Conservation (phyloP, 1,139 yeast species). For the Geotrichum klebahnii region DNA sequence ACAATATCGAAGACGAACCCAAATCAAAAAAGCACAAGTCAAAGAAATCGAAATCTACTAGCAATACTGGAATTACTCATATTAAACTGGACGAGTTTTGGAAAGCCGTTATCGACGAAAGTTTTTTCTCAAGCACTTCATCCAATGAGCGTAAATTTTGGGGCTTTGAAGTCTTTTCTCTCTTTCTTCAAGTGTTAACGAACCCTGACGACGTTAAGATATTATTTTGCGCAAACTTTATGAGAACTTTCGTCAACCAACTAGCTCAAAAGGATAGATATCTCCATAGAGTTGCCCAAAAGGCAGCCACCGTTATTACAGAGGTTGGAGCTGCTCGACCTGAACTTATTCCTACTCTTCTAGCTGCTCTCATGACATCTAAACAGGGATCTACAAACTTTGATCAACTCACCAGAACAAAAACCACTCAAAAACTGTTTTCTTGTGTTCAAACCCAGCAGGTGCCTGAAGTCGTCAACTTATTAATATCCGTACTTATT, state of each 20-base stretch:
- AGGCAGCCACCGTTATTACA: constrained; percentile 47
- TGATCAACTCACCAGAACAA: constrained; percentile 73
- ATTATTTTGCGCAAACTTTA: constrained; percentile 64
- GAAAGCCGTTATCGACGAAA: constrained; percentile 74
- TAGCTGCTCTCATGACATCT: constrained; percentile 50
- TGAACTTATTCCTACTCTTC: constrained; percentile 47
- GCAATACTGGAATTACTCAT: constrained; percentile 20
- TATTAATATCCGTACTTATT: constrained; percentile 36
- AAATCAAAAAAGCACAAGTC: constrained; percentile 31
- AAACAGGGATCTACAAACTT: constrained; percentile 62
- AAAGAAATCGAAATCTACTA: constrained; percentile 35
- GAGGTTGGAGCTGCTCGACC: constrained; percentile 42
- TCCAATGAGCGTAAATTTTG: constrained; percentile 83
- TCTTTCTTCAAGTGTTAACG: constrained; percentile 40
- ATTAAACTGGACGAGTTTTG: constrained; percentile 63
- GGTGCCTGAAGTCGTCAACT: constrained; percentile 35
- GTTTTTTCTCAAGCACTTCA: constrained; percentile 68
- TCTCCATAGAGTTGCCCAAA: constrained; percentile 62
- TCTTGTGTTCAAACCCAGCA: constrained; percentile 33
- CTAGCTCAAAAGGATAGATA: constrained; percentile 61
- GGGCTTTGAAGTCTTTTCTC: constrained; percentile 72
- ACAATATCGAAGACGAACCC: constrained; percentile 38
- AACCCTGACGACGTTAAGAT: constrained; percentile 37
- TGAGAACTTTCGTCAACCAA: constrained; percentile 76
- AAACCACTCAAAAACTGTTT: constrained; percentile 55